Base-by-base conservation (phyloP, 139 green algal genomes). In the Chlorella vulgaris region DNA sequence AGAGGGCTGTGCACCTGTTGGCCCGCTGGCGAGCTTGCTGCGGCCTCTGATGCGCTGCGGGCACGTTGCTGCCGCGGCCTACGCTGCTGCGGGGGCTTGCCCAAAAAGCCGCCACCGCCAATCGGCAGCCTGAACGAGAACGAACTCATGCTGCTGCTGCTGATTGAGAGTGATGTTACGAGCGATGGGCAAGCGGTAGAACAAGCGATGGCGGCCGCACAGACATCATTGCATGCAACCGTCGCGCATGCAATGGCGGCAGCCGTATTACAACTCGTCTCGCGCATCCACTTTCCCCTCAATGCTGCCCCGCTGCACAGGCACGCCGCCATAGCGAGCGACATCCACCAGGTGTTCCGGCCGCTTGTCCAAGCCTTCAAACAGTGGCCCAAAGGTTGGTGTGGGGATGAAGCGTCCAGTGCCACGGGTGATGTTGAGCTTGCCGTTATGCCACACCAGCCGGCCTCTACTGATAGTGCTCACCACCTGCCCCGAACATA, bases 401-500 rank as follows among this genome's bases (percentile, higher is more conserved):
- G 84, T 69, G 38, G 70, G 61, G 28, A 84, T 51, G 50, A 81
- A 86, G 24, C 93, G 80, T 2, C 94, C 94, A 4, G 86, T 91
- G 47, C 93, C 92, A 10, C 76, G 79, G 36, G 77, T 35, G 13
- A 94, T 87, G 29, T 85, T 71, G n/a, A 99, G 80, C 84, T 89
- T 81, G 42, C 88, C 94, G 31, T 94, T 43, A 28, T 97, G 60
- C 91, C 92, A 99, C 42, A 98, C 93, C 35, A 99, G 43, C 2
- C 89, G 88, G 6, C 96, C 96, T 13, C 93, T 86, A 83, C 93
- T 97, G 69, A 99, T 93, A 4, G 96, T 99, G 10, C 82, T 88
- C 10, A 92, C 81, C 47, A 99, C 94, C 84, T 96, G 62, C 21
- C 21, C 58, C 21, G 8, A 24, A 6, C 8, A 65, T 15, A 6